phyloP scores from a whole-genome alignment of 768 basidiomycete genomes.

The Tricholoma terreum region DNA sequence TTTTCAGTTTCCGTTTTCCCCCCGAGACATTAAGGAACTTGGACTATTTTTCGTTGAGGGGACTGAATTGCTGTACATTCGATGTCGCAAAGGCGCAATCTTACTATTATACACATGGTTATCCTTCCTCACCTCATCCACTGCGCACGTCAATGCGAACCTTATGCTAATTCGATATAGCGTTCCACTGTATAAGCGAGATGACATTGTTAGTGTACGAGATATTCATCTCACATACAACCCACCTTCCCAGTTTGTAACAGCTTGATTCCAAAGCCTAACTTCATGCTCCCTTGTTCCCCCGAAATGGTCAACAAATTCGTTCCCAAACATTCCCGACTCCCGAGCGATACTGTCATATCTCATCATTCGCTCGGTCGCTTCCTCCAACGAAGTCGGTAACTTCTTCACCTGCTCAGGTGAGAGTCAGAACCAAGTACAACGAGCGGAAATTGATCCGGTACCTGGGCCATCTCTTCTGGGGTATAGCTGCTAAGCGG shows the following conservation, averaged over 20 bases:
- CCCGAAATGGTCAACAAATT: constrained; percentile 92
- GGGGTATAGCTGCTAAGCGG: constrained; percentile 62
- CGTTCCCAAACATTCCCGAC: constrained; percentile 67
- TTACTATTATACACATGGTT: too few species aligned
- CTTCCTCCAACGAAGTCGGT: constrained; percentile 74
- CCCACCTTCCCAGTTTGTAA: constrained; percentile 93
- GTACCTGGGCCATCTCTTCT: constrained; percentile 54
- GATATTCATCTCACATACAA: neutral
- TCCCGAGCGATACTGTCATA: constrained; percentile 80
- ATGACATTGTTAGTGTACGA: constrained; percentile 8
- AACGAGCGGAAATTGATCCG: neutral
- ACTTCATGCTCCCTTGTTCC: constrained; percentile 95
- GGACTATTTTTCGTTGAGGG: too few species aligned
- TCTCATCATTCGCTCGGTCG: constrained; percentile 78
- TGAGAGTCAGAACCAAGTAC: constrained; percentile 15
- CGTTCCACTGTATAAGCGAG: constrained; percentile 59
- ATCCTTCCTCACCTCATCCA: too few species aligned
- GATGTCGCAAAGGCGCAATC: too few species aligned
- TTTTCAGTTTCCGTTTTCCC: too few species aligned
- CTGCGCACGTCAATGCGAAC: neutral
- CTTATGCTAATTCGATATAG: constrained; percentile 77
- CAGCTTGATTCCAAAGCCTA: constrained; percentile 80
- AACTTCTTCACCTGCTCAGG: constrained; percentile 62
- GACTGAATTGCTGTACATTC: too few species aligned
- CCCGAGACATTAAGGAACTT: too few species aligned